A percentile compares a stretch with the other conserved stretches of the same genome.
Conservation (phyloP, 2,329 filamentous ascomycete species). For the Fusarium scirpi region DNA sequence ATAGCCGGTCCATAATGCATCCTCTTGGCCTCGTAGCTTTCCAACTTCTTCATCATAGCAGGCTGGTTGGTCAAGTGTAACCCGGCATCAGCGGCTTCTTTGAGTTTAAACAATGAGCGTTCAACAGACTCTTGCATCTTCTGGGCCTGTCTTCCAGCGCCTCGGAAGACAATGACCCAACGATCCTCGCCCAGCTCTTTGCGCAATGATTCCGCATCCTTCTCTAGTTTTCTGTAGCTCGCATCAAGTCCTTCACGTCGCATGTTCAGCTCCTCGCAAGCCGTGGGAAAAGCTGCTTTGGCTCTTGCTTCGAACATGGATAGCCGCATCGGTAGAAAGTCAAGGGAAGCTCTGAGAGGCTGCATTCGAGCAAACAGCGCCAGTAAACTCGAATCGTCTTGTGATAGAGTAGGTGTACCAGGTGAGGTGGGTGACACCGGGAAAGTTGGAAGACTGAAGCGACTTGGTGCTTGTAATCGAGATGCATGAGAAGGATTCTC, state of each 20-base stretch:
- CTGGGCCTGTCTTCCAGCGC: constrained; percentile 89
- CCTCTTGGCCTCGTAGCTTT: constrained; percentile 95
- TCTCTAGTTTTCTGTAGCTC: constrained; percentile 89
- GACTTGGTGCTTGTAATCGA: constrained; percentile 68
- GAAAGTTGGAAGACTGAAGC: constrained; percentile 76
- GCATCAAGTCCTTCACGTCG: constrained; percentile 79
- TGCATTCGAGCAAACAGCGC: constrained; percentile 96
- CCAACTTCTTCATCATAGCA: constrained; percentile 82
- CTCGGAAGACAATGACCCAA: constrained; percentile 95
- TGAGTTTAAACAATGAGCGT: constrained; percentile 84
- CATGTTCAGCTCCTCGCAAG: constrained; percentile 87
- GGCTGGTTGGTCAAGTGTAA: constrained; percentile 79
- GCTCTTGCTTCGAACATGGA: constrained; percentile 87
- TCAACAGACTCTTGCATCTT: constrained; percentile 98
- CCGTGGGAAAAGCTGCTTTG: constrained; percentile 83
- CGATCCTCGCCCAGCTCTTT: constrained; percentile 94
- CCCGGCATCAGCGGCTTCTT: constrained; percentile 80
- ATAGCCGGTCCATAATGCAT: constrained; percentile 94
- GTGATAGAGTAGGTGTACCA: constrained; percentile 65
- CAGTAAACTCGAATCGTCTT: constrained; percentile 89
- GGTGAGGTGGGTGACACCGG: constrained; percentile 73
- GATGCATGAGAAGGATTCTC: constrained; percentile 74
- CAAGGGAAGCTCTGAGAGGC: constrained; percentile 88
- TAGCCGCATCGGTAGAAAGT: constrained; percentile 95
- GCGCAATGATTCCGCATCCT: constrained; percentile 88